Evolutionary conservation across 2,329 filamentous ascomycete genomes (phyloP), one percentile per base, ranked within the genome.

Genomic region (Pseudogymnoascus sp.): DNA sequence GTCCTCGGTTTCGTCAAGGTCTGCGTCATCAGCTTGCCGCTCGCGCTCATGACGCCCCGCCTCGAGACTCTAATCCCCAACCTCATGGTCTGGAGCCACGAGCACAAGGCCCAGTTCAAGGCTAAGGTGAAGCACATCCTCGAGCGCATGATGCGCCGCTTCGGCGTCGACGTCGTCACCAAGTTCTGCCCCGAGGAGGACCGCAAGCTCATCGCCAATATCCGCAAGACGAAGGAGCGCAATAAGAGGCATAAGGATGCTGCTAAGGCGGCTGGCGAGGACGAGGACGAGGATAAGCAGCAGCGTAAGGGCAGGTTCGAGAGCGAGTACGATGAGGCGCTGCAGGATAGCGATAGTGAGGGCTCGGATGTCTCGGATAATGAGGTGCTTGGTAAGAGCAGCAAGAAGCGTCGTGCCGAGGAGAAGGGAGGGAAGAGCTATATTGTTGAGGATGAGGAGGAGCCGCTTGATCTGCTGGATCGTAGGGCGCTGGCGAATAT

Each of bases 91-190:
- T 99, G 95, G 93, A 93, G 90, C 73, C 91, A 97, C 75, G 95
- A 99, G 77, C 96, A 99, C 81, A 97, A 97, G 79, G 92, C 92
- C 11, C 92, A 96, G 74, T 95, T 99, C 79, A 91, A 93, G 72
- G 88, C 90, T 60, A 99, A 97, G 80, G 93, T 99, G 69, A 97
- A 97, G 85, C 93, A 97, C 73, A 97, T 99, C 67, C 79, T 99
- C 14, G 95, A 99, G 78, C 87, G 95, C 61, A 91, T 97, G 83
- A 89, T 97, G 21, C 86, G 93, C 59, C 87, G 93, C 63, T 97
- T 97, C 72, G 93, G 95, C 59, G 89, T 89, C 53, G 89, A 93
- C 1, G 77, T 85, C 31, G 84, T 99, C 11, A 90, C 95, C 76
- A 84, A 85, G 67, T 82, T 90, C 74, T 93, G 90, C 64, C 93